Base-by-base conservation (phyloP, 495 filamentous ascomycete genomes). In the Hyaloscypha finlandica region DNA sequence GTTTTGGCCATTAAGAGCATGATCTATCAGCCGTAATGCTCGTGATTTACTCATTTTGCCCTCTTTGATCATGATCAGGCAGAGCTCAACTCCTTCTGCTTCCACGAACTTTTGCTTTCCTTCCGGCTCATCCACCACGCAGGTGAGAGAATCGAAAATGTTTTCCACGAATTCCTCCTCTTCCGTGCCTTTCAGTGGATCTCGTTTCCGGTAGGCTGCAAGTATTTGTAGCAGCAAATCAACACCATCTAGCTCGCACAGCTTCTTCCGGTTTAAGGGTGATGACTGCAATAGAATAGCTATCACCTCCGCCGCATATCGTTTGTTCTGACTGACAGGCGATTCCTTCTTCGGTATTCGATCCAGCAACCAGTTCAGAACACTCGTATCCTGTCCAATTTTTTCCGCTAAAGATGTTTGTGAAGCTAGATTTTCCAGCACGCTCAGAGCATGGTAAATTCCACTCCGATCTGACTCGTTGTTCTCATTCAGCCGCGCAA, bases 91-190 rank as follows among this genome's bases (percentile, higher is more conserved):
- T 20, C 95, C 95, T 78, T 99, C 95, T 6, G 89, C 92, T 73
- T 94, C 92, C 30, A 96, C 75, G 66, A 98, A 96, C 65, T 91
- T 92, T 11, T 77, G 74, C 70, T 97, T 97, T 8, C 94, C 94
- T 30, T 81, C 80, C 3, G 82, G 72, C 64, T 92, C 88, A 73
- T 96, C 90, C 0, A 91, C 91, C 3, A 96, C 75, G 72, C 91
- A 94, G 8, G 89, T 90, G 31, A 97, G 72, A 35, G 87, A 84
- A 72, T 95, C 93, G 72, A 98, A 99, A 32, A 97, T 63, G 68
- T 98, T 97, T 75, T 97, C 93, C 59, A 95, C 89, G 75, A 90
- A 97, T 77, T 98, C 96, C 75, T 97, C 93, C 72, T 98, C 96
- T 57, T 94, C 88, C 8, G 90, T 90, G 37, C 92, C 92, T 73